Evolutionary conservation across 1,284 basidiomycete species (phyloP), one percentile per base, ranked within the genome.

Genomic region (Grifola frondosa): DNA sequence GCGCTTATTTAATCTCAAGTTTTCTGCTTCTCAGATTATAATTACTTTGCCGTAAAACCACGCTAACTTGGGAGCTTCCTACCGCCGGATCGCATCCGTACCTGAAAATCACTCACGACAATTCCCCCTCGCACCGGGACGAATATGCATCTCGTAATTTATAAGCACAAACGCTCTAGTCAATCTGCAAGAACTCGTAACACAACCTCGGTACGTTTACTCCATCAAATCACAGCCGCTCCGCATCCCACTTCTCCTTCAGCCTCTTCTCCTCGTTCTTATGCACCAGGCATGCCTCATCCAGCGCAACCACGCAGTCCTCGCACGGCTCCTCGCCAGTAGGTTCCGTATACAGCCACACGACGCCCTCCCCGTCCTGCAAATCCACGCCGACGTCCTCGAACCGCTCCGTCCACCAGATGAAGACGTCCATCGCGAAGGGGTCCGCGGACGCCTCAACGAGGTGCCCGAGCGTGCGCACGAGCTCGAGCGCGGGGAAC

Each of bases 321-420:
- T n/a, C n/a, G n/a, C n/a, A n/a, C n/a, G n/a, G 30, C 33, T 37
- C 33, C n/a, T 31, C 35, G 3, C 9, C 19, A 16, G 11, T 22
- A 23, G 25, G 12, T 7, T 35, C 37, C 12, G 30, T 35, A 46
- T 75, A 74, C 25, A 67, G 48, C 75, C 75, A 78, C 37, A 77
- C 59, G 22, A 77, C 72, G 30, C 71, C 73, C 54, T 75, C 74
- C 17, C 76, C 76, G 50, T 78, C 77, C 50, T 77, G 61, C 47
- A 78, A 67, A 46, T 75, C 69, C 40, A 78, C 62, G 12, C 71
- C 74, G 26, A 66, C 63, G 36, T 61, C 66, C 63, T 75, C 73
- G 48, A 77, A 77, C 41, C 60, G 65, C 54, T 77, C 73, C 22
- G 70, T 68, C 76, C 76, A 78, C 70, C 72, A 74, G 30, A 77